Conservation (phyloP, 345 rosid genomes). For the Garcia nutans region DNA sequence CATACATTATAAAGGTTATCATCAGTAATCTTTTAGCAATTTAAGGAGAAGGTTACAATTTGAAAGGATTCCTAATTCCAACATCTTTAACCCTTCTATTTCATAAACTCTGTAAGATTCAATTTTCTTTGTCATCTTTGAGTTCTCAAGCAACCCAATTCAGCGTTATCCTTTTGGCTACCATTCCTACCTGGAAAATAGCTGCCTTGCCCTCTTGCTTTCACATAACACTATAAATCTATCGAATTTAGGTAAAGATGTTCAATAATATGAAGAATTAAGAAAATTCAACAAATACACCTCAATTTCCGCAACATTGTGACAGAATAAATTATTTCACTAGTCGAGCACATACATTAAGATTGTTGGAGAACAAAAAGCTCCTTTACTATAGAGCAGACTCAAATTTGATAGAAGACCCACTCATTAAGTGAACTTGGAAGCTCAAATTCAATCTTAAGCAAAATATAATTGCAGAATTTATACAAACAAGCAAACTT, state of each 20-base stretch:
- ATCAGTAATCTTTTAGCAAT: neutral
- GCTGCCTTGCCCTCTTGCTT: neutral
- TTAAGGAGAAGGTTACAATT: neutral
- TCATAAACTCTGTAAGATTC: neutral
- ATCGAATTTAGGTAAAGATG: neutral
- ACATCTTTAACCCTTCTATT: neutral
- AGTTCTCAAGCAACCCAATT: neutral
- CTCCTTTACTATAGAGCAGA: neutral
- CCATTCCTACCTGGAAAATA: neutral
- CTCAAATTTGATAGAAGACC: neutral
- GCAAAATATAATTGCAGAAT: neutral
- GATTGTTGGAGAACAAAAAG: neutral
- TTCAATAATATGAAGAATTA: neutral
- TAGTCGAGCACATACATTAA: neutral
- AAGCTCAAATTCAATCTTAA: neutral
- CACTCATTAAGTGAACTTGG: neutral
- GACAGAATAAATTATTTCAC: neutral
- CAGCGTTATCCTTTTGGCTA: neutral
- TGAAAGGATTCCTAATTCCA: neutral
- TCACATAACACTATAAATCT: neutral
- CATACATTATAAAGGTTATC: neutral
- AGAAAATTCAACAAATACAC: neutral
- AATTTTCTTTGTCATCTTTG: neutral
- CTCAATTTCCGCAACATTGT: neutral
- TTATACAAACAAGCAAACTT: neutral